phyloP scores from a whole-genome alignment of 78 protist genomes.

The Goniomonas avonlea region DNA sequence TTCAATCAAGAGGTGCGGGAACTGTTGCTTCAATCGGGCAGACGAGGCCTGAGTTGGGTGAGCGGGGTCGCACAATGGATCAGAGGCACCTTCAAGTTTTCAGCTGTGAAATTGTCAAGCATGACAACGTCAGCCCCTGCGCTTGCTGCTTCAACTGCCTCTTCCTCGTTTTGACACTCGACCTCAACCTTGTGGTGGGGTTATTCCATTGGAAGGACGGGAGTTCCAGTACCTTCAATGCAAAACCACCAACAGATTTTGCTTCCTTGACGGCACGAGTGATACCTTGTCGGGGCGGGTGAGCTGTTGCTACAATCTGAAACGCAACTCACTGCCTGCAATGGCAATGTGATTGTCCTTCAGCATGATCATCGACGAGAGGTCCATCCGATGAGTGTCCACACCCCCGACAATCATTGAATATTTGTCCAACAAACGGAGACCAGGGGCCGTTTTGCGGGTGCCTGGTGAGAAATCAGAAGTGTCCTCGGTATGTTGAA shows the following conservation, averaged over 20 bases:
- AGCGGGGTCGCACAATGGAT: neutral
- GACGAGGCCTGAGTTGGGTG: neutral
- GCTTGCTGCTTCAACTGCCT: slow-evolving; percentile 59
- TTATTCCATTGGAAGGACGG: neutral
- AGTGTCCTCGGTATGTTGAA: too few relatives aligned
- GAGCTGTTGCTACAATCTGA: too few relatives aligned
- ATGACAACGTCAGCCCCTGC: slow-evolving; percentile 87
- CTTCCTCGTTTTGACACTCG: slow-evolving; percentile 58
- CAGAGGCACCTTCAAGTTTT: neutral
- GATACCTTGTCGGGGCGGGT: slow-evolving; percentile 57
- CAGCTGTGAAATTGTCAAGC: slow-evolving; percentile 78
- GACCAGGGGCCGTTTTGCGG: slow-evolving; percentile 88
- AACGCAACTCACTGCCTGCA: too few relatives aligned
- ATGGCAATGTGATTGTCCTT: slow-evolving; percentile 89
- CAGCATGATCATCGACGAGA: slow-evolving; percentile 77
- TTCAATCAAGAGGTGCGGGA: slow-evolving; percentile 73
- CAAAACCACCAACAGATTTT: slow-evolving; percentile 66
- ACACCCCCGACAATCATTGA: slow-evolving; percentile 81
- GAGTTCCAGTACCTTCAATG: slow-evolving; percentile 42
- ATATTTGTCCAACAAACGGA: slow-evolving; percentile 70
- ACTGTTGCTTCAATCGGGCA: slow-evolving; percentile 26
- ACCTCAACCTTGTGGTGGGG: slow-evolving; percentile 76
- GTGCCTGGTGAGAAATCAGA: too few relatives aligned
- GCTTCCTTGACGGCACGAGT: slow-evolving; percentile 67
- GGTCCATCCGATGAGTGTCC: slow-evolving; percentile 83